Percentiles rank a stretch among this genome's conserved stretches.
Conservation (phyloP, 129 eudicot genomes). For the Rutidosis leptorrhynchoides region DNA sequence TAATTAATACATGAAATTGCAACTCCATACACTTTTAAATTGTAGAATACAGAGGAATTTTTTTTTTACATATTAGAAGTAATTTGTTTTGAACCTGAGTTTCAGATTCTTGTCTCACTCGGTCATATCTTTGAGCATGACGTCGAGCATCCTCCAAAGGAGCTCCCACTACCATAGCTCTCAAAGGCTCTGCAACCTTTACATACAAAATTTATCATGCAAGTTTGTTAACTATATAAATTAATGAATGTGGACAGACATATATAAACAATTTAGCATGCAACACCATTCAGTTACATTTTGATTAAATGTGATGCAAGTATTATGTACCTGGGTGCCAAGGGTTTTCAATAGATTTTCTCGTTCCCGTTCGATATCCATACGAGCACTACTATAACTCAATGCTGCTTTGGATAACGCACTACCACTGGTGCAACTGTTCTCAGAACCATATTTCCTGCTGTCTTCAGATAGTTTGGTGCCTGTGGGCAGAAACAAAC, state of each 20-base stretch:
- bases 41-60: neutral
- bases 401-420: conserved; percentile 76
- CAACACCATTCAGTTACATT: neutral
- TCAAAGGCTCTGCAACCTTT: conserved; percentile 90
- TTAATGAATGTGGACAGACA: neutral
- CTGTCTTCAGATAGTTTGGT: conserved; percentile 77
- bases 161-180: conserved; percentile 88
- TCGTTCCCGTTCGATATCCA: conserved; percentile 77
- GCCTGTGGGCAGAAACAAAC: conserved; percentile 36
- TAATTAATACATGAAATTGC: neutral
- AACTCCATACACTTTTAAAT: neutral
- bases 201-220: conserved; percentile 4
- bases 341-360: conserved; percentile 60
- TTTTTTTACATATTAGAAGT: conserved; percentile 8
- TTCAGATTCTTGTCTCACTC: conserved; percentile 92
- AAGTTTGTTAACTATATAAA: conserved; percentile 5
- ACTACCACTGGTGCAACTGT: conserved; percentile 73
- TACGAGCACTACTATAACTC: conserved; percentile 65
- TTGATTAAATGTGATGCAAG: neutral
- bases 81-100: conserved; percentile 59
- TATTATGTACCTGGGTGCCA: conserved; percentile 66
- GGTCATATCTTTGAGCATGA: conserved; percentile 85
- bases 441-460: conserved; percentile 83
- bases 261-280: neutral
- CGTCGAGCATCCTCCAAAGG: conserved; percentile 95